These are phyloP conservation scores for Claviceps sp. DNA, from an alignment of 2,329 filamentous ascomycete species.

Conservation along the genomic window DNA sequence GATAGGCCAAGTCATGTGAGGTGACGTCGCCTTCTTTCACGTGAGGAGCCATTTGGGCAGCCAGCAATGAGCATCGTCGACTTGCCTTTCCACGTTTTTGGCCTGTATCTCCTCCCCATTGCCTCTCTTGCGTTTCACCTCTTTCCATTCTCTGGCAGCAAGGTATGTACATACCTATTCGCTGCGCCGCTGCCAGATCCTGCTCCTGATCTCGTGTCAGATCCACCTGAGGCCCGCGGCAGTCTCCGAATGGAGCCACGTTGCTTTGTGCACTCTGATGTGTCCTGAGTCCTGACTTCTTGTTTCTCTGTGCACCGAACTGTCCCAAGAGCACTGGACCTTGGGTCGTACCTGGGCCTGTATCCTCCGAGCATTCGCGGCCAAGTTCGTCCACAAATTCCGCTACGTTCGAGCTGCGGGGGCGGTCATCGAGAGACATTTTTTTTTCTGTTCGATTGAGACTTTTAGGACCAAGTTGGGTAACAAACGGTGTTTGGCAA, in stretches of 20 bases:
- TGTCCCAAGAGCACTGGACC: neutral
- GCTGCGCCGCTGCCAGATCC: neutral
- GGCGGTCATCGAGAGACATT: neutral
- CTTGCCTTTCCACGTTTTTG: neutral
- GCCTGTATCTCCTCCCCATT: neutral
- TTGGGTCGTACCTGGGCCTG: neutral
- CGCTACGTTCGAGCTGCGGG: neutral
- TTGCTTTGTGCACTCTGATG: conserved; percentile 1
- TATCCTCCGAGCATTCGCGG: neutral
- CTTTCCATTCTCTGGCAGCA: neutral
- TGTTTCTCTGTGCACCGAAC: neutral
- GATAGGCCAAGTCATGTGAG: neutral
- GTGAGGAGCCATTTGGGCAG: neutral
- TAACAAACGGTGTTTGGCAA: neutral
- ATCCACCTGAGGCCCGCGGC: conserved; percentile 3
- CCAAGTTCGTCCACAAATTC: neutral
- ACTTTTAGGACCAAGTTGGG: neutral
- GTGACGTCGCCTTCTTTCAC: neutral
- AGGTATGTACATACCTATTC: neutral
- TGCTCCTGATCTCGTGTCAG: neutral
- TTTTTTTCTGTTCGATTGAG: neutral
- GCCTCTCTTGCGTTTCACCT: neutral
- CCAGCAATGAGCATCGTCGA: neutral
- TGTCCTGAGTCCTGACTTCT: neutral
- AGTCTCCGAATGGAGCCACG: conserved; percentile 7